These are phyloP conservation scores for Saccharomyces hybrid DNA, from an alignment of 1,139 yeast species.

Conservation along the genomic window DNA sequence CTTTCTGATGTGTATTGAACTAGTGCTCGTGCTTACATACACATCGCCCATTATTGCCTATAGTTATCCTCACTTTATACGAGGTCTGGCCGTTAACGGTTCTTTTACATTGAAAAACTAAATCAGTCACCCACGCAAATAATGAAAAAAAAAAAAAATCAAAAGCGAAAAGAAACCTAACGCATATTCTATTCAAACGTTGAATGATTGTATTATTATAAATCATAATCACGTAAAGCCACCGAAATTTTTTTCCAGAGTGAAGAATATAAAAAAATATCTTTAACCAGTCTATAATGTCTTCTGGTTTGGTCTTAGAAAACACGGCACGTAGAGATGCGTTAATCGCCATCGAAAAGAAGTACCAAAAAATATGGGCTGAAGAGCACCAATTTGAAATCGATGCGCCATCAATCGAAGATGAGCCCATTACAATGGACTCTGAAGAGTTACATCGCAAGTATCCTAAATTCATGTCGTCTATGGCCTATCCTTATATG, in stretches of 20 bases:
- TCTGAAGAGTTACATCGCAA: slow-evolving; percentile 65
- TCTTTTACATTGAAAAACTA: background rate
- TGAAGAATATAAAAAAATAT: background rate
- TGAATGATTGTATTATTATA: background rate
- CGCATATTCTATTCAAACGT: background rate
- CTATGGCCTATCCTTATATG: slow-evolving; percentile 99
- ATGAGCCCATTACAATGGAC: slow-evolving; percentile 47
- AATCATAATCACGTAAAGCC: background rate
- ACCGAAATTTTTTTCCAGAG: background rate
- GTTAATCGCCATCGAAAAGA: slow-evolving; percentile 79
- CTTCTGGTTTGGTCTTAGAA: slow-evolving; percentile 31
- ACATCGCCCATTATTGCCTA: background rate
- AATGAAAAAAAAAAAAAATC: background rate
- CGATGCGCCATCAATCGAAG: slow-evolving; percentile 74
- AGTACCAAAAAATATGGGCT: slow-evolving; percentile 81
- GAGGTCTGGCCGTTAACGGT: background rate
- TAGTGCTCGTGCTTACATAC: background rate
- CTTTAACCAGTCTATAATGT: background rate
- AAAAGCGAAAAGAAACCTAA: background rate
- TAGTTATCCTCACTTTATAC: background rate
- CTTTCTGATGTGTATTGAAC: background rate
- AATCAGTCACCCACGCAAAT: background rate
- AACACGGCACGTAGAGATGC: slow-evolving; percentile 89
- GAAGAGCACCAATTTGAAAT: slow-evolving; percentile 79
- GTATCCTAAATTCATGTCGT: slow-evolving; percentile 80